phyloP scores from a whole-genome alignment of 2,329 filamentous ascomycete species.

The Alternaria longipes region DNA sequence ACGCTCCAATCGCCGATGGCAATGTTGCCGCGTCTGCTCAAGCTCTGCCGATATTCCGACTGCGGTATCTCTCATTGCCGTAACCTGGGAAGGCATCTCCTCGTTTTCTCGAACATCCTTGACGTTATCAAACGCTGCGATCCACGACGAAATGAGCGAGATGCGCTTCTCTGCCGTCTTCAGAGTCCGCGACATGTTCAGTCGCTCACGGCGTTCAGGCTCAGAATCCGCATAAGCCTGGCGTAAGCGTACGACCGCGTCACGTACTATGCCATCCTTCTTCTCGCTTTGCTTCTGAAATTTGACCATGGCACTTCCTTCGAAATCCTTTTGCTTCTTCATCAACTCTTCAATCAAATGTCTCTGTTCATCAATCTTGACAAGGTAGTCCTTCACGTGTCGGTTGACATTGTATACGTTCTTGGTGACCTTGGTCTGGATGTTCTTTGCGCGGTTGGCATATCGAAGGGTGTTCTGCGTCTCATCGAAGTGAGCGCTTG shows the following conservation, averaged over 20 bases:
- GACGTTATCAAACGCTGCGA: slow-evolving; percentile 86
- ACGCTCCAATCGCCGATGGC: slow-evolving; percentile 83
- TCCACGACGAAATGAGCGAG: slow-evolving; percentile 86
- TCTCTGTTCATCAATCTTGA: slow-evolving; percentile 99
- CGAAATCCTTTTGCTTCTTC: slow-evolving; percentile 89
- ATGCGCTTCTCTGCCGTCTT: slow-evolving; percentile 86
- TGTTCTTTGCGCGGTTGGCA: slow-evolving; percentile 97
- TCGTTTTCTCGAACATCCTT: slow-evolving; percentile 77
- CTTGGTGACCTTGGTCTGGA: slow-evolving; percentile 98
- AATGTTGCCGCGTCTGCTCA: slow-evolving; percentile 88
- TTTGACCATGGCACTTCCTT: slow-evolving; percentile 82
- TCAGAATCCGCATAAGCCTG: slow-evolving; percentile 83
- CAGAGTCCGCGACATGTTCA: slow-evolving; percentile 81
- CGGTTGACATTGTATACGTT: slow-evolving; percentile 99
- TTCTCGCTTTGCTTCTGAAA: slow-evolving; percentile 92
- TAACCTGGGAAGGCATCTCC: slow-evolving; percentile 66
- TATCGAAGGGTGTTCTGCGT: slow-evolving; percentile 98
- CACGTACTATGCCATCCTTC: slow-evolving; percentile 75
- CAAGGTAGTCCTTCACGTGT: slow-evolving; percentile 98
- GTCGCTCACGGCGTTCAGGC: slow-evolving; percentile 79
- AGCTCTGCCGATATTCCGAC: slow-evolving; percentile 88
- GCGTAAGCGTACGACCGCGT: slow-evolving; percentile 82
- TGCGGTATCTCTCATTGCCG: slow-evolving; percentile 84
- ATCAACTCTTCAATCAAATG: slow-evolving; percentile 95
- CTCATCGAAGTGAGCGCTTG: slow-evolving; percentile 96